Evolutionary conservation across 345 rosid genomes (phyloP).

Genomic region (Linum trigynum): DNA sequence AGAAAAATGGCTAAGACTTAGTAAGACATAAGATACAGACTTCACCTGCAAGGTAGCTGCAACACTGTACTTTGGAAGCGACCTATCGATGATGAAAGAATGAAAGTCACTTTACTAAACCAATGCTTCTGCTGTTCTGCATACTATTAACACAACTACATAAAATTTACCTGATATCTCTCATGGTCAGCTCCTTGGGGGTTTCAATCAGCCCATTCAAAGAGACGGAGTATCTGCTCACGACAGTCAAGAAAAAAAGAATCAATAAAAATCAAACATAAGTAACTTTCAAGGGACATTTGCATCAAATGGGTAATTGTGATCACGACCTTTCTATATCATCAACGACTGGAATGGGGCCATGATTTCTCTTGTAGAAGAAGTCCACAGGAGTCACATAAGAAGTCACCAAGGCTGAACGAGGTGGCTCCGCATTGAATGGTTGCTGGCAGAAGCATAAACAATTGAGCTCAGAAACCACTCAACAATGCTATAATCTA

Average conservation of each 20-base stretch:
- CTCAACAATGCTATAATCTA: not conserved
- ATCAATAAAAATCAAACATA: slow-evolving; percentile 7
- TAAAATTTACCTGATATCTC: slow-evolving; percentile 55
- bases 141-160: not conserved
- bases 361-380: slow-evolving; percentile 93
- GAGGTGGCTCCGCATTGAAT: slow-evolving; percentile 90
- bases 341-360: slow-evolving; percentile 80
- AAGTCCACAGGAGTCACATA: slow-evolving; percentile 77
- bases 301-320: not conserved
- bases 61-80: slow-evolving; percentile 65
- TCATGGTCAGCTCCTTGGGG: slow-evolving; percentile 49
- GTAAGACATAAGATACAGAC: slow-evolving; percentile 1
- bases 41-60: slow-evolving; percentile 79
- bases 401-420: slow-evolving; percentile 54
- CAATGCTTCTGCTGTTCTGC: not conserved
- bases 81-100: slow-evolving; percentile 33
- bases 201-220: slow-evolving; percentile 43
- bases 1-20: not conserved
- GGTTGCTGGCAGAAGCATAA: slow-evolving; percentile 48
- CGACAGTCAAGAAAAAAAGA: slow-evolving; percentile 5
- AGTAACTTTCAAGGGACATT: not conserved
- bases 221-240: slow-evolving; percentile 47
- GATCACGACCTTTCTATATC: slow-evolving; percentile 47
- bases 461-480: not conserved
- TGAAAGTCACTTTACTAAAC: slow-evolving; percentile 1